Base-by-base conservation (phyloP, 345 rosid species). In the Clarkia xantiana region DNA sequence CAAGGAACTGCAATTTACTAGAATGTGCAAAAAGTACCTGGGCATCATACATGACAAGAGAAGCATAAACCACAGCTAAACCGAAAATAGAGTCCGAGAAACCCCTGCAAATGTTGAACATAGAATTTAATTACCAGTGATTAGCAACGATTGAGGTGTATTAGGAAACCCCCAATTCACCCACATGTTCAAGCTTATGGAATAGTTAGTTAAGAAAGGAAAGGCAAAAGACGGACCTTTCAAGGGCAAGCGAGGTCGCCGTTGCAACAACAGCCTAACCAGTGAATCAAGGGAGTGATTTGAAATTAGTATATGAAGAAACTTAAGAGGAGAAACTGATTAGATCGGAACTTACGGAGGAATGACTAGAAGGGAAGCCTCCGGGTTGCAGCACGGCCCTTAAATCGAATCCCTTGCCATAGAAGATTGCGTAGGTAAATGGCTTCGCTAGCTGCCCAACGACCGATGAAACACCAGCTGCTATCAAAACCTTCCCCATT, bases 291-390 rank as follows among this genome's bases (percentile, higher is more conserved):
- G 43, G 22, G 10, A 17, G 54, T 13, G 15, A 47, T 14, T 46
- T 13, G 18, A 20, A 20, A 18, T 18, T 11, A 52, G 3, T 40
- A 14, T 13, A 52, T 40, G 10, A 18, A 45, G 18, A 42, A 42
- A 10, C 25, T 19, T 10, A 16, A 14, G 9, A 14, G 39, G 13
- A 16, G 62, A 41, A 42, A 40, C 47, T 20, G 34, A 14, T 42
- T 44, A 53, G 46, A 42, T 16, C 40, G 11, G 47, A 39, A 41
- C 75, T 46, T 66, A 81, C 89, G 29, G 84, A 73, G 56, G 97
- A 89, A 76, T 89, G 95, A 36, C 94, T 71, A 42, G 97, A 89
- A 63, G 97, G 97, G 75, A 85, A 85, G 22, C 97, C 97, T 6
- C 97, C 97, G 45, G 97, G 74, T 52, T 67, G 85, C 29, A 82